These are phyloP conservation scores for Mucor plumbeus DNA, from an alignment of 371 early-diverging fungal species.

Conservation along the genomic window DNA sequence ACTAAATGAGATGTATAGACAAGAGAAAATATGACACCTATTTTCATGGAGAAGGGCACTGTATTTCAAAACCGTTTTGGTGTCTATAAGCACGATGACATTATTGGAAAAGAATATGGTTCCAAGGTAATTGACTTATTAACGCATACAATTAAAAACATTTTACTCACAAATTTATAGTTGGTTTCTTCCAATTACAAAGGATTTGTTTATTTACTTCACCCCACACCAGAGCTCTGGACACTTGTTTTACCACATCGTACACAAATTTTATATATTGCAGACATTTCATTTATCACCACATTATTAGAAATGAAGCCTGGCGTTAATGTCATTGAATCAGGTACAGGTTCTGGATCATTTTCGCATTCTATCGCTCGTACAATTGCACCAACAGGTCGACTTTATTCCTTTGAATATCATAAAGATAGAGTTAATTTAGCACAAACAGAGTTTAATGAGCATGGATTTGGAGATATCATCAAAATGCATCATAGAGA, in stretches of 20 bases:
- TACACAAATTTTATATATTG: constrained; percentile 93
- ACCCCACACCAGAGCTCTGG: constrained; percentile 97
- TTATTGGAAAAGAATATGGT: constrained; percentile 89
- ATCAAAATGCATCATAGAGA: constrained; percentile 81
- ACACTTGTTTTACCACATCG: constrained; percentile 91
- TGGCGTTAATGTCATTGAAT: constrained; percentile 87
- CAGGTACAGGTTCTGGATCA: constrained; percentile 96
- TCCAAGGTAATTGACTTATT: constrained; percentile 59
- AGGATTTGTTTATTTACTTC: constrained; percentile 88
- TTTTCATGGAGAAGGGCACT: constrained; percentile 61
- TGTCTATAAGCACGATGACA: constrained; percentile 74
- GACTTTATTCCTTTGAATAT: constrained; percentile 93
- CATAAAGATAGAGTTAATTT: constrained; percentile 79
- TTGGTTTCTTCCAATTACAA: constrained; percentile 71
- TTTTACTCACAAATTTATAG: constrained; percentile 33
- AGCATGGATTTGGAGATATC: constrained; percentile 73
- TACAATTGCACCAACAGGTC: constrained; percentile 85
- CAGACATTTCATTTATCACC: constrained; percentile 92
- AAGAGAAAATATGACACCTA: constrained; percentile 68
- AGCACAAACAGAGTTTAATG: constrained; percentile 80
- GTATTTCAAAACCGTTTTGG: constrained; percentile 80
- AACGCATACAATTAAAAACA: neutral
- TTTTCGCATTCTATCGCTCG: constrained; percentile 94
- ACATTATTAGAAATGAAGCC: constrained; percentile 83
- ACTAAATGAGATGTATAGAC: constrained; percentile 39